Percentiles rank a stretch among this genome's conserved stretches.
Evolutionary conservation across 257 asterid species (phyloP).

Genomic region (Nemophila menziesii): DNA sequence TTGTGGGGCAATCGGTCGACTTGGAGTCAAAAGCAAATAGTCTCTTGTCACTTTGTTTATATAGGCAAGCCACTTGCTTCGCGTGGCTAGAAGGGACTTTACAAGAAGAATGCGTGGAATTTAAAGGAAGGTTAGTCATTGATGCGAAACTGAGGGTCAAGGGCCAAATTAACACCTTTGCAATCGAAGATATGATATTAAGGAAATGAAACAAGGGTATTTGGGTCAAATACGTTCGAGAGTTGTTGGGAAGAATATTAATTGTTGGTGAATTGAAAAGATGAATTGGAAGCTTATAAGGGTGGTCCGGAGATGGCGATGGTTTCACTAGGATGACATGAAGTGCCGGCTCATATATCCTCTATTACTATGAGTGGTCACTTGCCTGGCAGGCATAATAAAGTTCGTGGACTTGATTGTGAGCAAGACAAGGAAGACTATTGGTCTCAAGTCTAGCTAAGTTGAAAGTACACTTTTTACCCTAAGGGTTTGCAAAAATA

Average conservation of each 20-base stretch:
- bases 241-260: slow-evolving; percentile 4
- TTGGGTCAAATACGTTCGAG: slow-evolving; percentile 2
- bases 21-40: slow-evolving; percentile 5
- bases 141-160: slow-evolving; percentile 15
- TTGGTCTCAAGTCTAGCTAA: slow-evolving; percentile 1
- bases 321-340: slow-evolving; percentile 5
- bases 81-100: slow-evolving; percentile 14
- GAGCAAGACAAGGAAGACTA: slow-evolving; percentile 4
- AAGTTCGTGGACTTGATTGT: slow-evolving; percentile 5
- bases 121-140: slow-evolving; percentile 15
- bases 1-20: slow-evolving; percentile 14
- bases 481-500: no score
- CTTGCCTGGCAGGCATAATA: slow-evolving; percentile 24
- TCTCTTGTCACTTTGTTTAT: slow-evolving; percentile 15
- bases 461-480: neutral
- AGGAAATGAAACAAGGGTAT: slow-evolving; percentile 6
- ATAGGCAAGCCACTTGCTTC: slow-evolving; percentile 16
- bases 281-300: neutral
- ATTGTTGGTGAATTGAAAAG: slow-evolving; percentile 1
- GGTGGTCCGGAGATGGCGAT: neutral
- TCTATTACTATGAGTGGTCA: slow-evolving; percentile 1
- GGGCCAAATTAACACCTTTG: slow-evolving; percentile 15
- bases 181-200: slow-evolving; percentile 17
- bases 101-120: slow-evolving; percentile 12
- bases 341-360: slow-evolving; percentile 3